Evolutionary conservation across 2,329 filamentous ascomycete species (phyloP).

Genomic region (Akanthomyces lecanii): DNA sequence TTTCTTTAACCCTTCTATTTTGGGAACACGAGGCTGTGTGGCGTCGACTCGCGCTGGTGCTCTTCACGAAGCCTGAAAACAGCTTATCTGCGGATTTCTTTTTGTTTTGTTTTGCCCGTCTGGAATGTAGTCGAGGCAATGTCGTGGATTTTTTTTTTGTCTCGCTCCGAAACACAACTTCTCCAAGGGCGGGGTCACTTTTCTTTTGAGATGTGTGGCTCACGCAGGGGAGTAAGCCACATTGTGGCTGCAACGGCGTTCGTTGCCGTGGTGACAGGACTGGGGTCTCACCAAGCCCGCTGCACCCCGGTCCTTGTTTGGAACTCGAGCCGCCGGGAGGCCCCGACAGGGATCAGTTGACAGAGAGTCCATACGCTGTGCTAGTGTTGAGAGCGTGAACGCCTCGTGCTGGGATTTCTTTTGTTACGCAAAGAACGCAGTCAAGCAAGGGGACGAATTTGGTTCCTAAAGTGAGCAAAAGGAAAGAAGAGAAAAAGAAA

Average conservation of each 20-base stretch:
- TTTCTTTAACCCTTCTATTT: conserved; percentile 1
- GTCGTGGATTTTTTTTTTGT: conserved; percentile 5
- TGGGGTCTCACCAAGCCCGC: conserved; percentile 4
- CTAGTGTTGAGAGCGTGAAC: too few species aligned
- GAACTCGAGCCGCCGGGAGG: not conserved
- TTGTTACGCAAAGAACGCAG: too few species aligned
- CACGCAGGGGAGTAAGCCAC: not conserved
- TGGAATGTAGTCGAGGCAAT: conserved; percentile 13
- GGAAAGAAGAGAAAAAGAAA: too few species aligned
- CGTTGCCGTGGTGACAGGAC: conserved; percentile 24
- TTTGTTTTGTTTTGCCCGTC: conserved; percentile 1
- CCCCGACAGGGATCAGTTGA: not conserved
- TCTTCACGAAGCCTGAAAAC: not conserved
- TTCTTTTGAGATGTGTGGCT: conserved; percentile 4
- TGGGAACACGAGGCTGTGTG: not conserved
- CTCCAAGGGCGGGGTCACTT: conserved; percentile 1
- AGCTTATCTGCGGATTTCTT: not conserved
- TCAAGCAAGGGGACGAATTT: too few species aligned
- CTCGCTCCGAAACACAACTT: not conserved
- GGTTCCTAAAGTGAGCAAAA: too few species aligned
- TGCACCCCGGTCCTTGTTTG: conserved; percentile 8
- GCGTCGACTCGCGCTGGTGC: not conserved
- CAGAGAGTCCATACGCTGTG: too few species aligned
- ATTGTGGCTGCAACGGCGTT: not conserved
- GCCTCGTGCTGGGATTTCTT: too few species aligned